Conservation (phyloP, 148 eudicot species). For the Camellia lanceoleosa region DNA sequence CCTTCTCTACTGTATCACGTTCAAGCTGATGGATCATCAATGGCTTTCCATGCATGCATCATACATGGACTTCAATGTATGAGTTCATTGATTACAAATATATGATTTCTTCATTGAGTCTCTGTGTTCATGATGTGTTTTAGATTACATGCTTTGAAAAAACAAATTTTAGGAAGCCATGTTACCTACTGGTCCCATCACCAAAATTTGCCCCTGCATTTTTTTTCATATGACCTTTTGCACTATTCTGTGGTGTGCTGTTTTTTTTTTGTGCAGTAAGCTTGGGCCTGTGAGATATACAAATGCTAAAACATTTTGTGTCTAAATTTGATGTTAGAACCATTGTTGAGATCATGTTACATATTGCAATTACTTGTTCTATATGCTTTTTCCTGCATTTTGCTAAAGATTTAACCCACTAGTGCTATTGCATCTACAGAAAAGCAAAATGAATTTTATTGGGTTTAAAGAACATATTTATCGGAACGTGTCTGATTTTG, state of each 20-base stretch:
- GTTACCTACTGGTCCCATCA: too few relatives aligned
- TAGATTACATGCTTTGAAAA: not conserved
- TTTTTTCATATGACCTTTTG: not conserved
- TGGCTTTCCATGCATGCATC: constrained; percentile 99
- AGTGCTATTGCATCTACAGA: too few relatives aligned
- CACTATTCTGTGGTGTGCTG: not conserved
- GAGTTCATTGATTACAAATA: constrained; percentile 20
- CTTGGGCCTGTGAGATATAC: not conserved
- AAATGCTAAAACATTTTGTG: constrained; percentile 3
- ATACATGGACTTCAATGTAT: constrained; percentile 98
- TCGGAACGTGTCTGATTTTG: not conserved
- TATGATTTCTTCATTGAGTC: not conserved
- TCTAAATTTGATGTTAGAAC: not conserved
- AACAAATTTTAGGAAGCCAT: not conserved
- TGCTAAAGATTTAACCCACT: too few relatives aligned
- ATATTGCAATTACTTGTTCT: too few relatives aligned
- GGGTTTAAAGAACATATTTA: not conserved
- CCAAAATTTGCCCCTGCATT: not conserved
- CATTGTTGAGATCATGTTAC: too few relatives aligned
- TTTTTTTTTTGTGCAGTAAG: not conserved
- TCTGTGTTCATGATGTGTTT: not conserved
- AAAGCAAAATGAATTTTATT: too few relatives aligned
- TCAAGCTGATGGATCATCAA: constrained; percentile 83
- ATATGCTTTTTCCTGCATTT: too few relatives aligned
- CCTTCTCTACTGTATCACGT: constrained; percentile 87